Base-by-base conservation (phyloP, 202 grass and related monocot genomes). In the Bolboschoenoplectus hybrid region DNA sequence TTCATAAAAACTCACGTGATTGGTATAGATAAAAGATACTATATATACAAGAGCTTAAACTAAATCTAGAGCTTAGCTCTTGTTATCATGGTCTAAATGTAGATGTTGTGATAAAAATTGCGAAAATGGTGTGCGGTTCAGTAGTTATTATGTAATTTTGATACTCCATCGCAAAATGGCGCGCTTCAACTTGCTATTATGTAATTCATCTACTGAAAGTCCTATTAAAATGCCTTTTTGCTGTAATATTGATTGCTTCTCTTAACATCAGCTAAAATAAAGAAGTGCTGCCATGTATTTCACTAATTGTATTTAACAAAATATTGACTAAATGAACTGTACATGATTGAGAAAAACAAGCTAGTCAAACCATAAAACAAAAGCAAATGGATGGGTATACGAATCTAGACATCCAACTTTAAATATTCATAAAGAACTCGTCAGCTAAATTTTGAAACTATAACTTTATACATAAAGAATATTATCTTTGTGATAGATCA, bases 61-160 rank as follows among this genome's bases (percentile, higher is more conserved):
- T 36, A 88, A 86, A 49, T 85, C 91, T 39, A 88, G 80, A 69
- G 86, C 83, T 3, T 84, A 88, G 78, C 86, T 92, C 78, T 65
- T 85, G 74, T 50, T 86, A 55, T 51, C 86, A 1, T 87, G 82
- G 20, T 78, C 82, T 34, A 85, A 82, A 65, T 88, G 87, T 58
- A 79, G 74, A 57, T 0, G 11, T 67, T 78, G 55, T 44, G 39
- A 86, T 20, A 84, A 52, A 84, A 43, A 52, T 55, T 84, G 63
- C 70, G 13, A 84, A 38, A 55, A 63, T 3, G 10, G 13, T 32
- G 70, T 47, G 38, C 46, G 67, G 12, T 44, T 71, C 9, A 71
- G 40, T 46, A 68, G 36, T 68, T 68, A 68, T n/a, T n/a, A n/a
- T n/a, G 35, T 11, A 36, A 9, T 40, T 60, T 79, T 40, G 74